Base-by-base conservation (phyloP, 2,329 filamentous ascomycete genomes). In the Metarhizium anisopliae region DNA sequence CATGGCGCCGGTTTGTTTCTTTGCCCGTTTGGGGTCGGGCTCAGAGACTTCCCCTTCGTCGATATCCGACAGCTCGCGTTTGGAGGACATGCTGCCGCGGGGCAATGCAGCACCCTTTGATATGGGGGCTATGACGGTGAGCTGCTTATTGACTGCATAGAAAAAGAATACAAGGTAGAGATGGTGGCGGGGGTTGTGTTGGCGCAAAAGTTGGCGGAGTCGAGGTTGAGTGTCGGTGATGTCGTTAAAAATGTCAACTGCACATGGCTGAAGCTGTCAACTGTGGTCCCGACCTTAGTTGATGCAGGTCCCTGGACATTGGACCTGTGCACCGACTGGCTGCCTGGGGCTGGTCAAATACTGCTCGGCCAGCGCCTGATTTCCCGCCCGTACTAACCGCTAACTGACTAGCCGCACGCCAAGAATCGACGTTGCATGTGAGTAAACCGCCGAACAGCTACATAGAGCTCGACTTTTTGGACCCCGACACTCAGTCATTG, bases 51-150 rank as follows among this genome's bases (percentile, higher is more conserved):
- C 64, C 54, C 61, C 63, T 6, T 67, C 65, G 14, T 71, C 68
- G 5, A 62, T 47, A 13, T 68, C 67, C 18, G 66, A 62, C 30
- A 66, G 56, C 2, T 67, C 64, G n/a, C 72, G 64, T 59, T 74
- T 74, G 10, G 63, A 56, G 13, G 68, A 61, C 72, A 74, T 74
- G 40, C 40, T 47, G 43, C 56, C 51, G 49, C 29, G 18, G 35
- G 32, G 29, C 20, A 14, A 8, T 25, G 11, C 7, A 42, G 16
- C 25, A 18, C 47, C 52, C n/a, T 43, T 16, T 50, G 36, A 38
- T n/a, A 38, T 7, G 16, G 13, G 16, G n/a, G 8, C 55, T 43
- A 32, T 32, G 16, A 30, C n/a, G 30, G 13, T 30, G 14, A 11
- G 30, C 3, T 30, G 20, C 1, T 4, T 29, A 49, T 14, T 49